Percentiles rank a stretch among this genome's conserved stretches.
Evolutionary conservation across 163 green algal species (phyloP).

Genomic region (Coccomyxa subellipsoidea): DNA sequence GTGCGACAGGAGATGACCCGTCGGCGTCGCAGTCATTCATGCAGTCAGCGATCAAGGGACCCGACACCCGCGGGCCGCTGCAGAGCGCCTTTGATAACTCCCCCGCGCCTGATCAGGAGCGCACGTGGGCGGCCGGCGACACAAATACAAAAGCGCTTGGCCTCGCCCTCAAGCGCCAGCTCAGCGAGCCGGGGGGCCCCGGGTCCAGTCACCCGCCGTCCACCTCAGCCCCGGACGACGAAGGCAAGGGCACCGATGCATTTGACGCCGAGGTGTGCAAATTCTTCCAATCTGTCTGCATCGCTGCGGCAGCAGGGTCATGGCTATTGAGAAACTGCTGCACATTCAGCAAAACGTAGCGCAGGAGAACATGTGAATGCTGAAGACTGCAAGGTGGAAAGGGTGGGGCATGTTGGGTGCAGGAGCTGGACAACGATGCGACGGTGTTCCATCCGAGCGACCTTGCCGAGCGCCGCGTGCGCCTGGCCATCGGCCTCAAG

Average conservation of each 20-base stretch:
- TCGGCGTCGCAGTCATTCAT: not conserved
- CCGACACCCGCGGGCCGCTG: not conserved
- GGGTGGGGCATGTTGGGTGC: not conserved
- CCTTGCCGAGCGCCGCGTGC: constrained; percentile 47
- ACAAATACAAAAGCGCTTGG: not conserved
- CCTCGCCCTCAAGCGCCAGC: constrained; percentile 1
- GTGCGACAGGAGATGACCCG: not conserved
- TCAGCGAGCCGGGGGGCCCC: not conserved
- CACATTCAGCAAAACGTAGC: not conserved
- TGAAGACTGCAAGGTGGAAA: too few species aligned
- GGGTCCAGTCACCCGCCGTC: not conserved
- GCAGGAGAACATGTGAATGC: too few species aligned
- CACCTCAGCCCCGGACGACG: not conserved
- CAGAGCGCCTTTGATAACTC: not conserved
- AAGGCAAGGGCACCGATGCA: not conserved
- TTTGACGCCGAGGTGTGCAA: not conserved
- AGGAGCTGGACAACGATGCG: not conserved
- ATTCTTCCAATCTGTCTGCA: too few species aligned
- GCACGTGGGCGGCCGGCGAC: constrained; percentile 23
- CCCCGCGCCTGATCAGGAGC: not conserved
- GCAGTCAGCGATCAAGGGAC: not conserved
- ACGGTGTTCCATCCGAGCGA: constrained; percentile 9
- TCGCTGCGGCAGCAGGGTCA: too few species aligned
- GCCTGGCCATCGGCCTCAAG: constrained; percentile 55
- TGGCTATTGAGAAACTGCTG: not conserved